Base-by-base conservation (phyloP, 1,284 basidiomycete genomes). In the Papiliotrema fonsecae region DNA sequence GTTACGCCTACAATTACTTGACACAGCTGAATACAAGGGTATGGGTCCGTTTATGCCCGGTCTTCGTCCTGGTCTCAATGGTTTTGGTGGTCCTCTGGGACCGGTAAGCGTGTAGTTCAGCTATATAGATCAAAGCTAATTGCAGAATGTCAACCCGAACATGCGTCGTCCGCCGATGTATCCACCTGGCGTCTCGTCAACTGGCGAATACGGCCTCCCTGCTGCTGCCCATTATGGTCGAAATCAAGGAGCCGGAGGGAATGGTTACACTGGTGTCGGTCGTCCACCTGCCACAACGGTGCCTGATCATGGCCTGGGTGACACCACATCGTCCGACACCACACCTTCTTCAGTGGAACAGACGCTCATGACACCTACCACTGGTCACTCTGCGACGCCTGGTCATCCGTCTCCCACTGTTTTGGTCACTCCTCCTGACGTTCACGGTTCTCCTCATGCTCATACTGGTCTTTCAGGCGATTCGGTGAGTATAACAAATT, bases 1-100 rank as follows among this genome's bases (percentile, higher is more conserved):
- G 2, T 32, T 7, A 31, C 28, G 13, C n/a, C 25, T 19, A 35
- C 31, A 18, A 22, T 21, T n/a, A 19, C 51, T 53, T 36, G 50
- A 16, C n/a, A 11, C 14, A 16, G 32, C 36, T 40, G 26, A 50
- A 19, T 26, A n/a, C 30, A 27, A 68, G 65, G 67, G 67, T 22
- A 66, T 72, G 64, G 67, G 67, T 38, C 69, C 67, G 6, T 69
- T 65, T 51, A 65, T 65, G 59, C 64, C 62, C 45, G 68, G 67
- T 52, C 55, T 70, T 47, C 64, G 63, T 49, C 70, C 70, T 49
- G 67, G 68, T 49, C 51, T 67, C 25, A 52, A 55, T 31, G 67
- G 65, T 32, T 66, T 68, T 36, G 69, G 69, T 47, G 69, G 69
- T 47, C 65, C 68, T 4, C 55, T 72, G 21, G 69, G 69, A 50